Conservation (phyloP, 495 filamentous ascomycete genomes). For the Margaritispora aquatica region DNA sequence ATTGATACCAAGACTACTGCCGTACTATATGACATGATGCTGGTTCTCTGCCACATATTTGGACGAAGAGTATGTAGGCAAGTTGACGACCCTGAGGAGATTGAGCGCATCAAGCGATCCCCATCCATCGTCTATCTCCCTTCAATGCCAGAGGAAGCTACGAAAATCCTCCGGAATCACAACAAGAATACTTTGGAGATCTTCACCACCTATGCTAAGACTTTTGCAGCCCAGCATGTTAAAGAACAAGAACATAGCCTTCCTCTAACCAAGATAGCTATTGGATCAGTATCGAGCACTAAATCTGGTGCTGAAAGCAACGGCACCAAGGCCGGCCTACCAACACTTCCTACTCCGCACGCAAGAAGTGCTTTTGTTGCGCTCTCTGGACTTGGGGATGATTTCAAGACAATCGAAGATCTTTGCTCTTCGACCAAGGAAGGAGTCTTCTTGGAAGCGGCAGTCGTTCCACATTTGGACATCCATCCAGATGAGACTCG, state of each 20-base stretch:
- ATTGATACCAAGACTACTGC: constrained; percentile 33
- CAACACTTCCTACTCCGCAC: constrained; percentile 24
- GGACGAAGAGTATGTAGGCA: constrained; percentile 42
- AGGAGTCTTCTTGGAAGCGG: constrained; percentile 65
- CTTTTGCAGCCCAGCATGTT: constrained; percentile 59
- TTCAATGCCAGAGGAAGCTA: constrained; percentile 50
- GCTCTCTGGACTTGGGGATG: constrained; percentile 59
- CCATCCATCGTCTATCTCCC: constrained; percentile 58
- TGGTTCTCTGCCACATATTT: constrained; percentile 66
- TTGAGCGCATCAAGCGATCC: constrained; percentile 40
- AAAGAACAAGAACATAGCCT: constrained; percentile 41
- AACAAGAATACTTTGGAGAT: constrained; percentile 55
- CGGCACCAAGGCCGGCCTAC: neutral
- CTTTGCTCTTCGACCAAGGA: constrained; percentile 54
- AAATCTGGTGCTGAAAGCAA: no score
- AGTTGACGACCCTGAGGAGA: constrained; percentile 20
- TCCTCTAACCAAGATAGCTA: constrained; percentile 48
- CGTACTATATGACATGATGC: constrained; percentile 46
- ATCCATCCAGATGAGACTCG: constrained; percentile 45
- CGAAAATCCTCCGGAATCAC: constrained; percentile 47
- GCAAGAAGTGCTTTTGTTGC: constrained; percentile 63
- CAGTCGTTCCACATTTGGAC: constrained; percentile 60
- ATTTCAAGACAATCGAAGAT: constrained; percentile 54
- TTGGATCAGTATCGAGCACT: constrained; percentile 26
- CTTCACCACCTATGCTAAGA: constrained; percentile 62